These are phyloP conservation scores for Trebouxia sp. DNA, from an alignment of 139 green algal genomes.

Conservation along the genomic window DNA sequence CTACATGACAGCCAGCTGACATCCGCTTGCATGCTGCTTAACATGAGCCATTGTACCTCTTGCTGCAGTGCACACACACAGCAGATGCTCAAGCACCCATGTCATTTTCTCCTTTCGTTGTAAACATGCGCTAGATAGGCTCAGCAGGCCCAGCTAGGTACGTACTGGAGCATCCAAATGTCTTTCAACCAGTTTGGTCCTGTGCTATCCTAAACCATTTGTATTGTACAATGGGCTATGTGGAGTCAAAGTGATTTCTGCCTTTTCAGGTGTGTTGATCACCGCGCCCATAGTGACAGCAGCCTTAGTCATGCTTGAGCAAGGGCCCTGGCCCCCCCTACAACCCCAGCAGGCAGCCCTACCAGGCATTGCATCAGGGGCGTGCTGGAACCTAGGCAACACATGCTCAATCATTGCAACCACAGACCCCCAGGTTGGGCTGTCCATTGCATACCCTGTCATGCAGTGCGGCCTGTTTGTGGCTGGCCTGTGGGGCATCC, in stretches of 20 bases:
- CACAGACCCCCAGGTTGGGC: conserved; percentile 30
- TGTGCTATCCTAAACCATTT: too few species aligned
- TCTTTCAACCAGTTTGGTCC: too few species aligned
- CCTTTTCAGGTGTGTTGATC: conserved; percentile 33
- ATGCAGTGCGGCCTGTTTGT: conserved; percentile 56
- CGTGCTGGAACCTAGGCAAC: conserved; percentile 43
- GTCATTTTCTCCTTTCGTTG: too few species aligned
- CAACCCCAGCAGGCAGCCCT: neutral
- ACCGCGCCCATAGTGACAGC: conserved; percentile 35
- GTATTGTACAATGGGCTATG: too few species aligned
- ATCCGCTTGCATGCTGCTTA: too few species aligned
- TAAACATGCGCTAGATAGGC: too few species aligned
- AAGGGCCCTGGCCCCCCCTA: conserved; percentile 8
- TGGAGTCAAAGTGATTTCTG: neutral
- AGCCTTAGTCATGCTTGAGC: neutral
- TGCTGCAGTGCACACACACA: too few species aligned
- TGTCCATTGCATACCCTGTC: conserved; percentile 48
- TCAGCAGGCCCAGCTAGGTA: too few species aligned
- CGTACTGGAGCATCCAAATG: too few species aligned
- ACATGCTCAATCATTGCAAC: conserved; percentile 44
- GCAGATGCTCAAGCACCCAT: too few species aligned
- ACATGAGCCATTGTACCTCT: too few species aligned
- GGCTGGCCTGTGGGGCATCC: conserved; percentile 52
- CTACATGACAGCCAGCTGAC: too few species aligned
- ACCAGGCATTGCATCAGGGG: conserved; percentile 39